phyloP scores from a whole-genome alignment of 441 rosid species.

The Adansonia madagascariensis region DNA sequence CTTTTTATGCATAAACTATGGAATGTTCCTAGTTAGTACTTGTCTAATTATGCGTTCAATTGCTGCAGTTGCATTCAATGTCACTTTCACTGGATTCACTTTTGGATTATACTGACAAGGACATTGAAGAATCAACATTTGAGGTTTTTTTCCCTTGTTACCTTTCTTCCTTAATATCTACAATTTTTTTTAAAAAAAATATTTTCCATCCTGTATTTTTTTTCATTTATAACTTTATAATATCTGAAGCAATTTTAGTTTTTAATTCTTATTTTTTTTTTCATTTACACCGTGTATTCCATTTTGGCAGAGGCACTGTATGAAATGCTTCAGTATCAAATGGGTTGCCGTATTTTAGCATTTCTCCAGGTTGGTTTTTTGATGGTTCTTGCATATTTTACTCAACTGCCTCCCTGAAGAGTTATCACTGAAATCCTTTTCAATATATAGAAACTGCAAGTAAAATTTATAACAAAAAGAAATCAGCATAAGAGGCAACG shows the following conservation, averaged over 20 bases:
- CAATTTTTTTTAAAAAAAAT: background rate
- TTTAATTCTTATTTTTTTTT: conserved; percentile 5
- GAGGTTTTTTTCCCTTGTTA: conserved; percentile 56
- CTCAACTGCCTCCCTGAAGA: conserved; percentile 22
- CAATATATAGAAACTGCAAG: conserved; percentile 61
- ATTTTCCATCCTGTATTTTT: background rate
- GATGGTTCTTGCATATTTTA: conserved; percentile 16
- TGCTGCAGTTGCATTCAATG: conserved; percentile 67
- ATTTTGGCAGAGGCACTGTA: conserved; percentile 64
- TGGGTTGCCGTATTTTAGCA: conserved; percentile 76
- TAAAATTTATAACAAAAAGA: conserved; percentile 68
- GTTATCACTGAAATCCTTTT: conserved; percentile 24
- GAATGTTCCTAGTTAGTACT: background rate
- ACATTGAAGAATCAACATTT: conserved; percentile 84
- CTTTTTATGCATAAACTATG: conserved; percentile 8
- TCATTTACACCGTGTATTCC: conserved; percentile 21
- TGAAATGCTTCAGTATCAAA: conserved; percentile 97
- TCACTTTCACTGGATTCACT: conserved; percentile 92
- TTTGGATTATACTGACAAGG: conserved; percentile 87
- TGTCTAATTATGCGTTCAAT: conserved; percentile 27
- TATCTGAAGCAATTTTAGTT: conserved; percentile 13
- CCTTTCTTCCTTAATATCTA: conserved; percentile 23
- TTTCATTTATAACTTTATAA: background rate
- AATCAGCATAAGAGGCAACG: conserved; percentile 78
- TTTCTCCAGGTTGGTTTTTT: conserved; percentile 77